Percentiles rank a stretch among this genome's conserved stretches.
phyloP scores from a whole-genome alignment of 345 rosid species.

The Stellera chamaejasme region DNA sequence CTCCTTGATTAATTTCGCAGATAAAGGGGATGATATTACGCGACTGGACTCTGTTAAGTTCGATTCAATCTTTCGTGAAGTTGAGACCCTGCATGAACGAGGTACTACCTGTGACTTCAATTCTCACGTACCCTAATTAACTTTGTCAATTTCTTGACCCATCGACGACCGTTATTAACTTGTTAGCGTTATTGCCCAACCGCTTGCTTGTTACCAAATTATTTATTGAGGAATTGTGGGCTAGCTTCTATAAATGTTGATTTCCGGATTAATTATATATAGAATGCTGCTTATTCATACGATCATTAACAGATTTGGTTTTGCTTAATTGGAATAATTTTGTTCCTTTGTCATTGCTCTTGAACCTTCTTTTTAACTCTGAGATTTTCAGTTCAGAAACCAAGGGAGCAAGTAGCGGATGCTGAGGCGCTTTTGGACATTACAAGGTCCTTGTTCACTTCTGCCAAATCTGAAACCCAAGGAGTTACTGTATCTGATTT shows the following conservation, averaged over 20 bases:
- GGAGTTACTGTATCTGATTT: constrained; percentile 28
- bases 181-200: too few relatives aligned
- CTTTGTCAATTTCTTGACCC: background rate
- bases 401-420: constrained; percentile 41
- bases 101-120: too few relatives aligned
- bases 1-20: constrained; percentile 12
- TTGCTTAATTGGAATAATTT: too few relatives aligned
- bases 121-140: too few relatives aligned
- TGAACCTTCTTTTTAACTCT: background rate
- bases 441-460: constrained; percentile 16
- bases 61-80: constrained; percentile 16
- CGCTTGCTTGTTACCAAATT: too few relatives aligned
- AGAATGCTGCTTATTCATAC: too few relatives aligned
- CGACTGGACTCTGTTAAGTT: constrained; percentile 26
- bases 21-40: constrained; percentile 25
- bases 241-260: too few relatives aligned
- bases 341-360: background rate
- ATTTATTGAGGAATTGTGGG: too few relatives aligned
- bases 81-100: constrained; percentile 29
- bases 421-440: constrained; percentile 34
- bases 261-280: too few relatives aligned
- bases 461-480: constrained; percentile 23
- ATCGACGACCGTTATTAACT: too few relatives aligned
- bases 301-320: too few relatives aligned
- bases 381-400: constrained; percentile 29